Percentiles rank a stretch among this genome's conserved stretches.
Evolutionary conservation across 441 rosid genomes (phyloP).

Genomic region (Viola pubescens): DNA sequence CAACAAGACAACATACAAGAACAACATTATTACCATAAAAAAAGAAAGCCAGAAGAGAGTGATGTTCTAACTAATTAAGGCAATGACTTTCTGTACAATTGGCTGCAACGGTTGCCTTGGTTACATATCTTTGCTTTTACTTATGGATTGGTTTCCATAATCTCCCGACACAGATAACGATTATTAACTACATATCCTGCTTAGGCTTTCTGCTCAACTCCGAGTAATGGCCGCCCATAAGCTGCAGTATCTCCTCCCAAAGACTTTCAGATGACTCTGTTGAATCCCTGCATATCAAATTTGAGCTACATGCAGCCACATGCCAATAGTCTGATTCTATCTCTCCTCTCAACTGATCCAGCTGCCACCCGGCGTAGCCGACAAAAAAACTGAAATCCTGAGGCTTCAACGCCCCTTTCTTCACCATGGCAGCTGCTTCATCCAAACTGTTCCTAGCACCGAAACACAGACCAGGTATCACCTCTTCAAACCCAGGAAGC

Average conservation of each 20-base stretch:
- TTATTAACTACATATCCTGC: slow-evolving; percentile 53
- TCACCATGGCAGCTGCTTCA: slow-evolving; percentile 73
- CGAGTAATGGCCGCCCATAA: slow-evolving; percentile 83
- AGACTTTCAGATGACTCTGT: slow-evolving; percentile 45
- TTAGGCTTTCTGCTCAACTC: slow-evolving; percentile 89
- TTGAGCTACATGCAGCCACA: slow-evolving; percentile 75
- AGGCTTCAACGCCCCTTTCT: slow-evolving; percentile 62
- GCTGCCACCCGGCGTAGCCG: slow-evolving; percentile 92
- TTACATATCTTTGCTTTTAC: slow-evolving; percentile 17
- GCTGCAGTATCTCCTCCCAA: slow-evolving; percentile 88
- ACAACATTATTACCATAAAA: neutral
- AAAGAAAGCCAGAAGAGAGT: neutral
- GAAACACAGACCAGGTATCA: slow-evolving; percentile 71
- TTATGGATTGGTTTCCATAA: slow-evolving; percentile 16
- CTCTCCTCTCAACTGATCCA: slow-evolving; percentile 82
- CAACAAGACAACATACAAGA: neutral
- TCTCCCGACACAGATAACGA: slow-evolving; percentile 2
- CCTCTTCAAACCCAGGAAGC: slow-evolving; percentile 70
- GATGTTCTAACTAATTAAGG: slow-evolving; percentile 1
- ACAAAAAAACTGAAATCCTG: slow-evolving; percentile 81
- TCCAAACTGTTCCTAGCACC: slow-evolving; percentile 75
- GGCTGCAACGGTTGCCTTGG: slow-evolving; percentile 22
- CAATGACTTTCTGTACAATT: slow-evolving; percentile 42
- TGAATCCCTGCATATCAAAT: slow-evolving; percentile 50
- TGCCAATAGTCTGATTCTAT: slow-evolving; percentile 74